Percentiles rank a stretch among this genome's conserved stretches.
Conservation (phyloP, 2,329 filamentous ascomycete genomes). For the Trichoderma citrinoviride region DNA sequence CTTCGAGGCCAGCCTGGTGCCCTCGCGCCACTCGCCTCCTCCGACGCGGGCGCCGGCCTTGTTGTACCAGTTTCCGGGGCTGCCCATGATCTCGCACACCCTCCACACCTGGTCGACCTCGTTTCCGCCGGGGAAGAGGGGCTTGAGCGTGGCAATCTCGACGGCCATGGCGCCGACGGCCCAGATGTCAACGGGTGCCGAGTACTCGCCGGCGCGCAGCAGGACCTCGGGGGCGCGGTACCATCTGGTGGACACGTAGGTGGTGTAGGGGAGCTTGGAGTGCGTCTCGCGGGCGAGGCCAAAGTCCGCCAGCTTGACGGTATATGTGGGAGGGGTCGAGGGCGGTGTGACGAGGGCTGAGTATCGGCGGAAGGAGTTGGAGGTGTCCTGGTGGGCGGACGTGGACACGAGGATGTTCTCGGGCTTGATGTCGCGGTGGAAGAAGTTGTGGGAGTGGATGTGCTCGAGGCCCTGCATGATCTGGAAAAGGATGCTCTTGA, state of each 20-base stretch:
- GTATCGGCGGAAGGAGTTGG: constrained; percentile 86
- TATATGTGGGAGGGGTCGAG: constrained; percentile 88
- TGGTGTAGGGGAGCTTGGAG: constrained; percentile 94
- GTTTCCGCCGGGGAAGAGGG: constrained; percentile 93
- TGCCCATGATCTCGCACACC: constrained; percentile 98
- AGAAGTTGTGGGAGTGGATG: constrained; percentile 95
- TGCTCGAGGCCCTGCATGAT: constrained; percentile 95
- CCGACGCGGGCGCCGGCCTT: constrained; percentile 83
- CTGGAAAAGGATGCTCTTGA: constrained; percentile 97
- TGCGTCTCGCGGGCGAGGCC: constrained; percentile 96
- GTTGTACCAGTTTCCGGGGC: constrained; percentile 96
- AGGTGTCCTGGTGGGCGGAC: constrained; percentile 76
- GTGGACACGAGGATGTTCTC: constrained; percentile 98
- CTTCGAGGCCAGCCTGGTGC: constrained; percentile 87
- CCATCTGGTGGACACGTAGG: constrained; percentile 97
- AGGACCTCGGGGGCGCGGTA: constrained; percentile 96
- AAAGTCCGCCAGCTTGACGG: constrained; percentile 98
- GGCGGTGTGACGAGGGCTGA: constrained; percentile 91
- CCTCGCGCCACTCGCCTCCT: constrained; percentile 96
- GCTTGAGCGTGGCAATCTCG: constrained; percentile 93
- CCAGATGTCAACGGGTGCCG: constrained; percentile 97
- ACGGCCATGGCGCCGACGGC: constrained; percentile 98
- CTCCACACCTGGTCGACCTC: constrained; percentile 99
- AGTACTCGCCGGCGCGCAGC: constrained; percentile 91
- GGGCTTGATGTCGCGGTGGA: constrained; percentile 98